Evolutionary conservation across 306 rosid genomes (phyloP), one percentile per base, ranked within the genome.

Genomic region (Rubus idaeus): DNA sequence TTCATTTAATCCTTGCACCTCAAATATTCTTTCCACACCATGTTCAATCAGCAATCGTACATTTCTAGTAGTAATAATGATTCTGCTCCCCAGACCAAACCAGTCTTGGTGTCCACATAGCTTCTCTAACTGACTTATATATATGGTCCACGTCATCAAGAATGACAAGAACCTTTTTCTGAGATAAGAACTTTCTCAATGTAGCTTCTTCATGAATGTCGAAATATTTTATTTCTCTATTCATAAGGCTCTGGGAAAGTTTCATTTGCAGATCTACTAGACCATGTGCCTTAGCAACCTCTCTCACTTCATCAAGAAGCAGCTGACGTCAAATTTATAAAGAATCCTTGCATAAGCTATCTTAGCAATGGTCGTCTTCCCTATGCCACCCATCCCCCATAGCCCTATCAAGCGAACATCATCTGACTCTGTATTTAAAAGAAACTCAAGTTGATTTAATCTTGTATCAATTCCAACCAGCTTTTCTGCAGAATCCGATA

Each of bases 291-390:
- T 35, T 5, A 23, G 26, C 5, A 23, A 50, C 73, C 26, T 23
- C 26, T 41, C 77, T 65, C 20, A 78, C 82, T 13, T 52, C 4
- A 0, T 61, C 46, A 37, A 61, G 45, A 44, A 71, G 77, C 82
- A 10, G 14, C 67, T 53, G 62, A 10, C 65, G n/a, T 78, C 45
- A 41, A 70, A 78, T 71, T 78, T 13, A 6, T 23, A 23, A 23
- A 23, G 26, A 23, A 23, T 23, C 26, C 26, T 23, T n/a, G n/a
- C n/a, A n/a, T n/a, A n/a, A n/a, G n/a, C n/a, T n/a, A n/a, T n/a
- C n/a, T n/a, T 23, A 23, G 1, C 26, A 23, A 23, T 23, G 26
- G 26, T 23, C 26, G 26, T 23, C 26, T 23, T 23, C 26, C 26
- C 26, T 23, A n/a, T n/a, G n/a, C n/a, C n/a, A n/a, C n/a, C n/a